Evolutionary conservation across 176 grass and related monocot genomes (phyloP).

Genomic region (Areca catechu): DNA sequence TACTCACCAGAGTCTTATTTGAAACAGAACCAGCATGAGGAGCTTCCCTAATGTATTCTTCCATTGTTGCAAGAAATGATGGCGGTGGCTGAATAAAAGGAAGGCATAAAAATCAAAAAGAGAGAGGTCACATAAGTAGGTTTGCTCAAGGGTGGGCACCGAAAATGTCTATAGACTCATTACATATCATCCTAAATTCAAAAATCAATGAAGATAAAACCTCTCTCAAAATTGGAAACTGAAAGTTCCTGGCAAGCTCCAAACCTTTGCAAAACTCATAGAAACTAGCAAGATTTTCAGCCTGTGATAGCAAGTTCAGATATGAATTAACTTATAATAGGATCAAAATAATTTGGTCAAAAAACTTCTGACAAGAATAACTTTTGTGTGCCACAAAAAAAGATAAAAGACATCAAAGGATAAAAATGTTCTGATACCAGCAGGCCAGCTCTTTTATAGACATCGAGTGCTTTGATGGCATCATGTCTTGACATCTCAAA

Average conservation of each 20-base stretch:
- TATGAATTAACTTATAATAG: not conserved
- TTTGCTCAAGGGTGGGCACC: too few relatives aligned
- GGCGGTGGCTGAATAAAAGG: conserved; percentile 42
- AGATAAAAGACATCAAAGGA: not conserved
- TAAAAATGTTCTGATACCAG: conserved; percentile 26
- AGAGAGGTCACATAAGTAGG: too few relatives aligned
- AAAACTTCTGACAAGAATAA: not conserved
- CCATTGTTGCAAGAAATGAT: conserved; percentile 77
- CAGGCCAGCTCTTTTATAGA: conserved; percentile 63
- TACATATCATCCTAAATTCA: not conserved
- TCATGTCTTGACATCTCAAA: conserved; percentile 83
- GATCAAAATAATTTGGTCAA: not conserved
- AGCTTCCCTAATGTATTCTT: conserved; percentile 90
- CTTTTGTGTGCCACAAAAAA: not conserved
- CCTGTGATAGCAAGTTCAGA: conserved; percentile 31
- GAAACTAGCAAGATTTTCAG: conserved; percentile 57
- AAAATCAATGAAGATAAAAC: conserved; percentile 13
- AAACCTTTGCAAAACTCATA: conserved; percentile 68
- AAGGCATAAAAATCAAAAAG: conserved; percentile 9
- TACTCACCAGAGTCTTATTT: conserved; percentile 54
- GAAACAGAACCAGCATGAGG: conserved; percentile 31
- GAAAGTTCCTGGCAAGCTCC: conserved; percentile 67
- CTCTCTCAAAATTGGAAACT: conserved; percentile 81
- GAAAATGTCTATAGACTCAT: too few relatives aligned
- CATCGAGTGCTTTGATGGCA: conserved; percentile 63